These are phyloP conservation scores for Vitellaria paradoxa DNA, from an alignment of 179 eudicot genomes.

Conservation along the genomic window DNA sequence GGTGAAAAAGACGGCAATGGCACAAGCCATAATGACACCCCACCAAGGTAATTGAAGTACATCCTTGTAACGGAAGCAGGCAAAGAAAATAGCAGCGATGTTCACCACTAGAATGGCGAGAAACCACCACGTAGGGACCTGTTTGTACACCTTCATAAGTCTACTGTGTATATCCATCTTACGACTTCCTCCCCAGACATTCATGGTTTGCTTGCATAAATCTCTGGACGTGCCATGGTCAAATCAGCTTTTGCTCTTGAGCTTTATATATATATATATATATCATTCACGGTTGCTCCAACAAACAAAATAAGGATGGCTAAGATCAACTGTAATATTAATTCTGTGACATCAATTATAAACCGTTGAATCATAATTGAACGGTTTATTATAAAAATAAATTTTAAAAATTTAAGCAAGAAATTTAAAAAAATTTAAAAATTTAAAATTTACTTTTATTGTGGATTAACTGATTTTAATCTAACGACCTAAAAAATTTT, in stretches of 20 bases:
- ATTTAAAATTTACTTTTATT: no score
- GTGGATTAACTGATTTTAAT: no score
- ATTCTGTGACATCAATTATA: no score
- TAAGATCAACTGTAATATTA: no score
- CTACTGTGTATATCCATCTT: slow-evolving; percentile 57
- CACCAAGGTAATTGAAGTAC: slow-evolving; percentile 77
- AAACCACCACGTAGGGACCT: slow-evolving; percentile 72
- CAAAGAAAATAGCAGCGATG: slow-evolving; percentile 47
- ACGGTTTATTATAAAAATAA: no score
- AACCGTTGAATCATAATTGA: no score
- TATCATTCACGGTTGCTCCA: no score
- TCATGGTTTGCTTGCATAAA: slow-evolving; percentile 49
- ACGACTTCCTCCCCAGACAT: slow-evolving; percentile 40
- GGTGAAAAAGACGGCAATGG: slow-evolving; percentile 27
- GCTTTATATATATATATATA: no score
- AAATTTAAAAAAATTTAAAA: no score
- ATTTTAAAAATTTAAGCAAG: no score
- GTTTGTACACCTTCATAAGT: slow-evolving; percentile 57
- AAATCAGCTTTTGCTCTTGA: not conserved
- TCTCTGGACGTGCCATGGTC: slow-evolving; percentile 31
- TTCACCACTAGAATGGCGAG: slow-evolving; percentile 42
- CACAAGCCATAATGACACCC: slow-evolving; percentile 22
- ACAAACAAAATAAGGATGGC: no score
- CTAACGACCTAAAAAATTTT: no score
- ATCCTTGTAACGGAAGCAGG: slow-evolving; percentile 55